phyloP scores from a whole-genome alignment of 768 basidiomycete species.

The Termitomyces heimii region DNA sequence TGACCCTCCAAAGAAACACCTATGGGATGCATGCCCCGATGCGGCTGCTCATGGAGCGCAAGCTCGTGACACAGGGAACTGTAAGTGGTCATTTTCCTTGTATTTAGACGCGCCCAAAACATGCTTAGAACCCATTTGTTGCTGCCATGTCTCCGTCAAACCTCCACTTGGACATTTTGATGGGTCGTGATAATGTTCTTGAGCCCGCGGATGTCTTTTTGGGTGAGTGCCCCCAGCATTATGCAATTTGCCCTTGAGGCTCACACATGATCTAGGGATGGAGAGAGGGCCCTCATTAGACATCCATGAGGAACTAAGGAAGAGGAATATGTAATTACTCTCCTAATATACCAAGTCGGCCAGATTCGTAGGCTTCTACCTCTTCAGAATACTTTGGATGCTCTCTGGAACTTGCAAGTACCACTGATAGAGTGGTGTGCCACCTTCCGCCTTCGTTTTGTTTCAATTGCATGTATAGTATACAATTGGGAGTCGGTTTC shows the following conservation, averaged over 20 bases:
- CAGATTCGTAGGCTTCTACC: neutral
- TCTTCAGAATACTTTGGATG: neutral
- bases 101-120: neutral
- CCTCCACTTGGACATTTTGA: conserved; percentile 86
- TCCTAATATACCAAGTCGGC: conserved; percentile 8
- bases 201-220: conserved; percentile 77
- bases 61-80: conserved; percentile 53
- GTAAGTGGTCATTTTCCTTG: conserved; percentile 38
- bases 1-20: conserved; percentile 78
- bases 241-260: neutral
- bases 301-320: conserved; percentile 66
- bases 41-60: conserved; percentile 90
- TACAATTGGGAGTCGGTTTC: neutral
- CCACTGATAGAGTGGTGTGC: neutral
- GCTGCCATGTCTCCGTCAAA: conserved; percentile 65
- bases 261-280: conserved; percentile 35
- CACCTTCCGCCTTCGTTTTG: neutral
- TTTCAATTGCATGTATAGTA: neutral
- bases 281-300: conserved; percentile 44
- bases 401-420: neutral
- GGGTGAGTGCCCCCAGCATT: conserved; percentile 35
- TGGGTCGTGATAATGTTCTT: conserved; percentile 86
- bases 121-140: conserved; percentile 56
- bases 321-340: conserved; percentile 39
- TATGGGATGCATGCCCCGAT: conserved; percentile 89